Percentiles rank a stretch among this genome's conserved stretches.
phyloP scores from a whole-genome alignment of 2,329 filamentous ascomycete genomes.

The Parastagonospora avenae region DNA sequence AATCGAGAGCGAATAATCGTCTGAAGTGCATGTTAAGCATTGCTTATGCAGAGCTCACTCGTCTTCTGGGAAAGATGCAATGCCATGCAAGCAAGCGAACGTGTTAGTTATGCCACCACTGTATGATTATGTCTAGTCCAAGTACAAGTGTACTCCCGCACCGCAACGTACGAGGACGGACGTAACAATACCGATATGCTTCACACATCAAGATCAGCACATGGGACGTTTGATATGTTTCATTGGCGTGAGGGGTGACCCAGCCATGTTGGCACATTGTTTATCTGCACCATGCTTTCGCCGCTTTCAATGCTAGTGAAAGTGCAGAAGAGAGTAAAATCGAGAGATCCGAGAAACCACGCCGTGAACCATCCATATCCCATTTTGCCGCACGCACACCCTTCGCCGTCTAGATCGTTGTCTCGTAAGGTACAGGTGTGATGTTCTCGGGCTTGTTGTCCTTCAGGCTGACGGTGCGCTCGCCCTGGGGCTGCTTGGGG shows the following conservation, averaged over 20 bases:
- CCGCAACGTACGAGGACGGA: neutral
- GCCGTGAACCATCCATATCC: slow-evolving; percentile 47
- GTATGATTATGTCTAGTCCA: too few relatives aligned
- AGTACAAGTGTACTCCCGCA: too few relatives aligned
- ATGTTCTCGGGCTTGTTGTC: slow-evolving; percentile 91
- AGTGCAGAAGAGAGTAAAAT: slow-evolving; percentile 47
- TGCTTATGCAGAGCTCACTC: too few relatives aligned
- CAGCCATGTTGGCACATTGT: slow-evolving; percentile 43
- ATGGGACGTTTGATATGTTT: slow-evolving; percentile 23
- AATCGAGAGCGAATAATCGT: neutral
- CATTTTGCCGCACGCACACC: slow-evolving; percentile 41
- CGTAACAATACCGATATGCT: neutral
- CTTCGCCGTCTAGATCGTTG: slow-evolving; percentile 77
- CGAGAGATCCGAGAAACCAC: slow-evolving; percentile 48
- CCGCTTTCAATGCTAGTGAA: slow-evolving; percentile 47
- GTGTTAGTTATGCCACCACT: too few relatives aligned
- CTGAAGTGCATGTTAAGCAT: neutral
- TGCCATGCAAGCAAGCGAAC: too few relatives aligned
- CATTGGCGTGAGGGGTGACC: slow-evolving; percentile 45
- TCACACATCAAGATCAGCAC: neutral
- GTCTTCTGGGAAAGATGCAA: too few relatives aligned
- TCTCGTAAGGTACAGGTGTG: slow-evolving; percentile 93
- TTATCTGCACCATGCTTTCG: slow-evolving; percentile 43
- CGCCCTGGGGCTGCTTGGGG: slow-evolving; percentile 77
- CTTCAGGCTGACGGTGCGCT: slow-evolving; percentile 77